These are phyloP conservation scores for Xylariaceae sp. DNA, from an alignment of 2,329 filamentous ascomycete genomes.

Conservation along the genomic window DNA sequence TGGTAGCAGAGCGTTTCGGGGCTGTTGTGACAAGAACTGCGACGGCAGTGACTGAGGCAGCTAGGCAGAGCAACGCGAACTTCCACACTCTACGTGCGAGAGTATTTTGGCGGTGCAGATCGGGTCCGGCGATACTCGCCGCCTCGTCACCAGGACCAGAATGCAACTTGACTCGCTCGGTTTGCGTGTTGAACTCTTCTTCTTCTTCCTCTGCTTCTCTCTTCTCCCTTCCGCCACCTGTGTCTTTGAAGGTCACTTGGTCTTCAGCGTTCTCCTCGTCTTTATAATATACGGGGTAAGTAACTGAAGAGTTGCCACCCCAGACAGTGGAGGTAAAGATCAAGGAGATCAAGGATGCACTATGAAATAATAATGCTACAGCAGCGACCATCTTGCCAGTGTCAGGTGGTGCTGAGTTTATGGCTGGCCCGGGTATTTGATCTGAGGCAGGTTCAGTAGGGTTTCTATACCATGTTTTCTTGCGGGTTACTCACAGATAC, in stretches of 20 bases:
- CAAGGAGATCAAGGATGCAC: not conserved
- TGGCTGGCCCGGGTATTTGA: not conserved
- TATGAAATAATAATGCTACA: conserved; percentile 2
- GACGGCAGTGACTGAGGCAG: not conserved
- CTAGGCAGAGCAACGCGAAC: not conserved
- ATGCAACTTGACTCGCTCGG: not conserved
- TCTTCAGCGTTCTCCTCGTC: not conserved
- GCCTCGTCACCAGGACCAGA: not conserved
- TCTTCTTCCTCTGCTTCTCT: not conserved
- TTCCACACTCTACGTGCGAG: conserved; percentile 2
- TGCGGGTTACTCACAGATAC: conserved; percentile 1
- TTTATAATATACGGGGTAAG: not conserved
- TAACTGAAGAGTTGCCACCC: not conserved
- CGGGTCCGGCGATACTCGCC: not conserved
- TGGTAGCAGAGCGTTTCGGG: not conserved
- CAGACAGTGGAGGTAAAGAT: not conserved
- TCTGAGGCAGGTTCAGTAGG: not conserved
- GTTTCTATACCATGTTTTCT: not conserved
- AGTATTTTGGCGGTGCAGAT: conserved; percentile 1
- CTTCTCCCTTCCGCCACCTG: not conserved
- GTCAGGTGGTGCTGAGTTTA: not conserved
- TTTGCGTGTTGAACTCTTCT: not conserved
- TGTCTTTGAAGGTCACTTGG: not conserved
- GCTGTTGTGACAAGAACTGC: not conserved
- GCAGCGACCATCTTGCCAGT: not conserved